Evolutionary conservation across 106 monocot species (phyloP), one percentile per base, ranked within the genome.

Genomic region (Dioscorea dumetorum): DNA sequence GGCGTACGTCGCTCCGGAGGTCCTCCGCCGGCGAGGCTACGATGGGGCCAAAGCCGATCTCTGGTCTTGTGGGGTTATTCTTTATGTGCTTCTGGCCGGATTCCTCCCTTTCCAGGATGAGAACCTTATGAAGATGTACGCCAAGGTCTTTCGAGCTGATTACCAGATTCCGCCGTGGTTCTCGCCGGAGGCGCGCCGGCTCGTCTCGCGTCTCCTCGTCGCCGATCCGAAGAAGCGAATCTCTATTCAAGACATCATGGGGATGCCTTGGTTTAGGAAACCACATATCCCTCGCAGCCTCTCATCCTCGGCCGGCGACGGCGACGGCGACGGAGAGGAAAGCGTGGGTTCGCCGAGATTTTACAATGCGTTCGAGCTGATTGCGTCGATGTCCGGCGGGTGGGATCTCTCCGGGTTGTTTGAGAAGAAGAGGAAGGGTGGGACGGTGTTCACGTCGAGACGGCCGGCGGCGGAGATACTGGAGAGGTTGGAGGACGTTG

Each of bases 361-460:
- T 69, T 84, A 73, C 69, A 84, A 84, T 61, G 84, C 84, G 59
- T 84, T 84, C 64, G 76, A 84, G 52, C 73, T 79, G 22, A 84
- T 84, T 68, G 68, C 84, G 31, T 24, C 79, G 63, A 79, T 79
- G 84, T 67, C 79, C 33, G 33, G 78, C 17, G 83, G 83, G 76
- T 76, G 76, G 63, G 84, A 84, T 61, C 63, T 84, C 52, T 84
- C 84, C 53, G 69, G 73, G 50, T 53, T 84, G 84, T 84, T 84
- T 66, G 84, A 76, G 58, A 50, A 19, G 18, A 14, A 54, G 59
- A 21, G 22, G 58, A 50, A 14, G 33, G 63, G 18, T n/a, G 67
- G 71, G 32, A 72, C 80, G 60, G 82, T 82, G 61, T 94, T 90
- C 79, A 85, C 84, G 17, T 84, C 87, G 48, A 58, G 77, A 66